Evolutionary conservation across 1,139 yeast species (phyloP).

Genomic region (Debaryomyces coudertii): DNA sequence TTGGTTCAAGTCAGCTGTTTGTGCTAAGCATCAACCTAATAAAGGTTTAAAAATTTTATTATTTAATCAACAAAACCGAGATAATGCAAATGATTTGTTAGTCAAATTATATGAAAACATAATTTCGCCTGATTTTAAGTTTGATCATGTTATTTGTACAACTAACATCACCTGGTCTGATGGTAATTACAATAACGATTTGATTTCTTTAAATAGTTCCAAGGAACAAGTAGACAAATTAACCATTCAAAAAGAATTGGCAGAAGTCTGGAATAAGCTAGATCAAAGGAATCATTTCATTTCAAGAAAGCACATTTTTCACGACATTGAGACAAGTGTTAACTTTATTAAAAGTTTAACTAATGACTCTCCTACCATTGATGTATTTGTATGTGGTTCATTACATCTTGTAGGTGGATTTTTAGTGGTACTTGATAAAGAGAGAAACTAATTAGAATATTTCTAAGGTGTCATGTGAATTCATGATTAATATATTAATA

Average conservation of each 20-base stretch:
- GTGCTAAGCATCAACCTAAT: conserved; percentile 19
- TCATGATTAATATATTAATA: conserved; percentile 1
- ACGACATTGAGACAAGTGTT: conserved; percentile 77
- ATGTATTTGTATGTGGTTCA: conserved; percentile 93
- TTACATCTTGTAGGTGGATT: conserved; percentile 93
- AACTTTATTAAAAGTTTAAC: conserved; percentile 52
- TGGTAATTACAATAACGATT: conserved; percentile 79
- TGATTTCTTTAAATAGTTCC: conserved; percentile 82
- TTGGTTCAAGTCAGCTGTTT: conserved; percentile 65
- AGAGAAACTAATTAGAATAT: conserved; percentile 28
- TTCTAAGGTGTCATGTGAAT: neutral
- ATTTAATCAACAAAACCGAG: conserved; percentile 94
- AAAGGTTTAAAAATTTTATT: conserved; percentile 50
- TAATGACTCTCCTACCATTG: conserved; percentile 42
- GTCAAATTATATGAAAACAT: conserved; percentile 52
- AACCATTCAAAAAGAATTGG: conserved; percentile 77
- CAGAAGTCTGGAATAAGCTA: conserved; percentile 66
- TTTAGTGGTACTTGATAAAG: conserved; percentile 73
- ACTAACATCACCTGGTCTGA: conserved; percentile 91
- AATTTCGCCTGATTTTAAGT: conserved; percentile 35
- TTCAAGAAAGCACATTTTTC: conserved; percentile 56
- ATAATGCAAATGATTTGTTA: conserved; percentile 67
- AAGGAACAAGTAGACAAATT: conserved; percentile 75
- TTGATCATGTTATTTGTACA: conserved; percentile 81
- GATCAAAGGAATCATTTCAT: conserved; percentile 37